Evolutionary conservation across 345 rosid species (phyloP), one percentile per base, ranked within the genome.

Genomic region (Populus pruinosa): DNA sequence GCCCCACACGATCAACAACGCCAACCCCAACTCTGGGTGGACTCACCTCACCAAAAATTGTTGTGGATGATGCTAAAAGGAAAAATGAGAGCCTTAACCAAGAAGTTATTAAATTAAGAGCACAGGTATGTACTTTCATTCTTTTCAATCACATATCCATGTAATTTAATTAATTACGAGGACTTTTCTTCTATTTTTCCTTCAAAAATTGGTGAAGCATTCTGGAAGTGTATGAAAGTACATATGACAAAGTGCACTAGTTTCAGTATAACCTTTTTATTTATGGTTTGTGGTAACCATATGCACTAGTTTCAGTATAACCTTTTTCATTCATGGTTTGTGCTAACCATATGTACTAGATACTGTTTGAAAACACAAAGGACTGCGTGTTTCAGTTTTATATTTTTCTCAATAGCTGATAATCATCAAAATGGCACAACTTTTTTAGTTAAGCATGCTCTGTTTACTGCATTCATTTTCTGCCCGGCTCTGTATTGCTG

Each of bases 1-100:
- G 97, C 78, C 99, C 98, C 69, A 97, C 99, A 65, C 95, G 99
- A 75, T 94, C 99, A 80, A 92, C 99, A 31, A 96, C 99, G 29
- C 99, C 99, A 47, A 93, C 97, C 43, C 99, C 99, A 49, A 96
- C 97, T 72, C 87, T 96, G 67, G 90, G 91, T 18, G 97, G 99
- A 79, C 93, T 96, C 36, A 87, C 92, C 47, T 91, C 99, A 39
- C 95, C 98, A 17, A 93, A 87, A 86, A 70, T 93, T 23, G 72
- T 84, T 38, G 89, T 88, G 77, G 95, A 91, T 91, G 97, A 92
- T 84, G 86, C 89, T 69, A 91, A 86, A 82, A 86, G 88, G 88
- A 82, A 92, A 80, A 93, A 87, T 47, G 98, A 90, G 83, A 83
- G 86, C 82, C 93, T 88, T 77, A 85, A 88, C 88, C 97, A 96